A percentile compares a stretch with the other conserved stretches of the same genome.
Conservation (phyloP, 352 stramenopile genomes). For the Pythium vanterpoolii region DNA sequence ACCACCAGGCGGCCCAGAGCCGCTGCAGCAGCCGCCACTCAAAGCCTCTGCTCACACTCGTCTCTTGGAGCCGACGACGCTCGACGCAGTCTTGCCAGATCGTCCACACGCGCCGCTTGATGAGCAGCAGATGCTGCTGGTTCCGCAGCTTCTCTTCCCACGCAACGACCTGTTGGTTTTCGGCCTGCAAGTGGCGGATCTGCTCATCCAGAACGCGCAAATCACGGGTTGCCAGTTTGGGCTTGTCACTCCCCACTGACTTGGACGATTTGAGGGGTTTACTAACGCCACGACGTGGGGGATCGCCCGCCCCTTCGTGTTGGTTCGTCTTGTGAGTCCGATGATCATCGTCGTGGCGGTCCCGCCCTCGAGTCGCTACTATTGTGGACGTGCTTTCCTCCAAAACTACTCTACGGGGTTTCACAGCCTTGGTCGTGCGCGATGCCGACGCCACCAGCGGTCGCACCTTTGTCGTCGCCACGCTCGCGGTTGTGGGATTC, state of each 20-base stretch:
- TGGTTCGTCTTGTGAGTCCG: not conserved
- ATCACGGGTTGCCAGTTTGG: not conserved
- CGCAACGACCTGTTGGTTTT: conserved; percentile 20
- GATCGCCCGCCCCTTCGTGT: not conserved
- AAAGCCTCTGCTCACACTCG: conserved; percentile 13
- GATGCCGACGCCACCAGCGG: too few species aligned
- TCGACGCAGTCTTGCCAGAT: conserved; percentile 20
- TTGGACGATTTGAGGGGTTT: not conserved
- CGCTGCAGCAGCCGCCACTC: conserved; percentile 25
- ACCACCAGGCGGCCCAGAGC: conserved; percentile 24
- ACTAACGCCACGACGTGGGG: not conserved
- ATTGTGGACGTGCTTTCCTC: not conserved
- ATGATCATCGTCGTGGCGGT: not conserved
- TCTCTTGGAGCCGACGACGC: conserved; percentile 1
- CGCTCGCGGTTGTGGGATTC: not conserved
- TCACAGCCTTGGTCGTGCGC: not conserved
- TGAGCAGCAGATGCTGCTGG: conserved; percentile 5
- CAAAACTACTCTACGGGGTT: not conserved
- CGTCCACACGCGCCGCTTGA: conserved; percentile 23
- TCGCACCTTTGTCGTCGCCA: not conserved
- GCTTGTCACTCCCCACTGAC: not conserved
- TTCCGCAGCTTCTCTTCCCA: conserved; percentile 10
- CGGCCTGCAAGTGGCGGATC: conserved; percentile 13
- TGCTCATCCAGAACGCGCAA: conserved; percentile 15
- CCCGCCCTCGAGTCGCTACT: not conserved